Evolutionary conservation across 306 rosid genomes (phyloP), one percentile per base, ranked within the genome.

Genomic region (Purshia tridentata): DNA sequence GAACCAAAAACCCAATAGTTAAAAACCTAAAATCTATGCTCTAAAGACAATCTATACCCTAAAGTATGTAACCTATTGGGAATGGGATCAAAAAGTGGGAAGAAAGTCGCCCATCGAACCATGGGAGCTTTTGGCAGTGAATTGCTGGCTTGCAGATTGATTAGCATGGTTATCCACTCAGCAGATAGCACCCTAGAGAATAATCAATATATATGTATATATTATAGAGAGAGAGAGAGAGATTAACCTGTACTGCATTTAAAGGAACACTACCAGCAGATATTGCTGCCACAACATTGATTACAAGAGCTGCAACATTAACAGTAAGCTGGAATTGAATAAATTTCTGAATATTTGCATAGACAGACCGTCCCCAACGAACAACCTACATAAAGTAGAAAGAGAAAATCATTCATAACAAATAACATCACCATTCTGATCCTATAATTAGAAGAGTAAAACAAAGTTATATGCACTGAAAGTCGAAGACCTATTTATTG

Each of bases 281-380:
- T 67, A 94, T 59, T 70, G 98, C 91, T 7, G 98, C 97, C 82
- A 89, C 98, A 47, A 94, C 97, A 85, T 94, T 94, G 57, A 94
- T 94, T 59, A 88, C 87, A 75, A 94, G 97, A 80, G 98, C 98
- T 68, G 97, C 98, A 67, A 89, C 98, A 72, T 94, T 94, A 57
- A 94, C 98, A 5, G 98, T 94, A 49, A 94, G 97, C 83, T 91
- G 98, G 82, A 94, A 94, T 81, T 94, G 98, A 79, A 94, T 94
- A 80, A 94, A 94, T 77, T 94, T 94, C 84, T 94, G 98, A 83
- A 94, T 91, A 77, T 94, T 94, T 73, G 98, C 97, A 83, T 91
- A 94, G 16, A 94, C 98, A 81, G 98, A 94, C 60, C 98, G 97
- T 66, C 98, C 98, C 98, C 98, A 94, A 50, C 97, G 94, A 69